These are phyloP conservation scores for Chaetomium globosum DNA, from an alignment of 2,329 filamentous ascomycete genomes.

Conservation along the genomic window DNA sequence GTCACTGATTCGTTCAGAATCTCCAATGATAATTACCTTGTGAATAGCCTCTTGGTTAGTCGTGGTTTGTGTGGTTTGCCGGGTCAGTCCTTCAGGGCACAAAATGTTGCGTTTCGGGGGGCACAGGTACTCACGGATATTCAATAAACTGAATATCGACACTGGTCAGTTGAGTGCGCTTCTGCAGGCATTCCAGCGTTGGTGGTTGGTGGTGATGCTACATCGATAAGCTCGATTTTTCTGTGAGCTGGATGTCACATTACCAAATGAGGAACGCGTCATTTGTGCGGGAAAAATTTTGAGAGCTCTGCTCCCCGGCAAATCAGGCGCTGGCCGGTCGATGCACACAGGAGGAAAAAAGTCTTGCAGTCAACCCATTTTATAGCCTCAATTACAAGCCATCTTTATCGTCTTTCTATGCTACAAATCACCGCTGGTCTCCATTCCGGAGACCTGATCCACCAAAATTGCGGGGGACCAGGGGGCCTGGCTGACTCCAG, in stretches of 20 bases:
- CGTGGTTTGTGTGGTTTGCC: no score
- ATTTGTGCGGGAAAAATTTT: background rate
- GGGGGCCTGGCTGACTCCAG: slow-evolving; percentile 14
- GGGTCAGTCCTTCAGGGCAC: no score
- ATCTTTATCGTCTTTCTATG: slow-evolving; percentile 23
- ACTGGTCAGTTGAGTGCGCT: no score
- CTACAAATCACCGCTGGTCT: slow-evolving; percentile 17
- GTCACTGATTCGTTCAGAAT: no score
- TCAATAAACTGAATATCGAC: no score
- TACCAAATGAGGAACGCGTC: background rate
- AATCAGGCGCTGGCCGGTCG: slow-evolving; percentile 2
- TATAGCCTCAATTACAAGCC: slow-evolving; percentile 17
- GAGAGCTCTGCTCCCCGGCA: background rate
- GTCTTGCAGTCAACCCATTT: background rate
- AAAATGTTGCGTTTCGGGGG: no score
- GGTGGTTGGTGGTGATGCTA: background rate
- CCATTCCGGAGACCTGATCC: slow-evolving; percentile 14
- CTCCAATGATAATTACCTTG: no score
- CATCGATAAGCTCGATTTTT: background rate
- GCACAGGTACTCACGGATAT: no score
- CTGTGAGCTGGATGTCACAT: background rate
- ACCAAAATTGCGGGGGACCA: background rate
- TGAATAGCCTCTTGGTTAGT: no score
- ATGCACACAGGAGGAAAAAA: slow-evolving; percentile 5
- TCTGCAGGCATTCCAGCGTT: background rate